These are phyloP conservation scores for Brassica rapa DNA, from an alignment of 345 rosid species.

Conservation along the genomic window DNA sequence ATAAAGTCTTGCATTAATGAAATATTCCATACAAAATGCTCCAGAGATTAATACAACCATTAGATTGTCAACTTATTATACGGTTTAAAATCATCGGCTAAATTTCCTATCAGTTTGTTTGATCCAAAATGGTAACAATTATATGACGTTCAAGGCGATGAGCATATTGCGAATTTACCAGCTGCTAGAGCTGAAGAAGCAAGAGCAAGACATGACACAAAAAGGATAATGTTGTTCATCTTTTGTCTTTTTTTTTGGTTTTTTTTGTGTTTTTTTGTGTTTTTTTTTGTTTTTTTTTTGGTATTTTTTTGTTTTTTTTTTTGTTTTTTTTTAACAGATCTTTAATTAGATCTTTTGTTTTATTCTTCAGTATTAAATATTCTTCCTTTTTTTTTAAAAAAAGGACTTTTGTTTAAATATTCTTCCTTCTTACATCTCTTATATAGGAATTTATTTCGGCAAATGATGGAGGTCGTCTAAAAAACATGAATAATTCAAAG, in stretches of 20 bases:
- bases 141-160: neutral
- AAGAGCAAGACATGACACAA: conserved; percentile 35
- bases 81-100: conserved; percentile 1
- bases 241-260: neutral
- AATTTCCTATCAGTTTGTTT: neutral
- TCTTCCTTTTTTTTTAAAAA: neutral
- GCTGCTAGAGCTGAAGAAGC: conserved; percentile 31
- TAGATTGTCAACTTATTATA: conserved; percentile 4
- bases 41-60: neutral
- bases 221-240: conserved; percentile 24
- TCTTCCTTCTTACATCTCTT: neutral
- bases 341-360: neutral
- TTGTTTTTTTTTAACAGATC: too few relatives aligned
- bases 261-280: too few relatives aligned
- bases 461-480: conserved; percentile 1
- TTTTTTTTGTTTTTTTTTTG: too few relatives aligned
- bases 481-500: neutral
- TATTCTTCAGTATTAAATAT: neutral
- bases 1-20: neutral
- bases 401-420: neutral
- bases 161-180: conserved; percentile 11
- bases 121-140: conserved; percentile 9
- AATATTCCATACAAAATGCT: neutral
- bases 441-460: conserved; percentile 7
- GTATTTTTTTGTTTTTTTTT: too few relatives aligned